Conservation (phyloP, 192 early-diverging fungal genomes). For the Linnemannia elongata region DNA sequence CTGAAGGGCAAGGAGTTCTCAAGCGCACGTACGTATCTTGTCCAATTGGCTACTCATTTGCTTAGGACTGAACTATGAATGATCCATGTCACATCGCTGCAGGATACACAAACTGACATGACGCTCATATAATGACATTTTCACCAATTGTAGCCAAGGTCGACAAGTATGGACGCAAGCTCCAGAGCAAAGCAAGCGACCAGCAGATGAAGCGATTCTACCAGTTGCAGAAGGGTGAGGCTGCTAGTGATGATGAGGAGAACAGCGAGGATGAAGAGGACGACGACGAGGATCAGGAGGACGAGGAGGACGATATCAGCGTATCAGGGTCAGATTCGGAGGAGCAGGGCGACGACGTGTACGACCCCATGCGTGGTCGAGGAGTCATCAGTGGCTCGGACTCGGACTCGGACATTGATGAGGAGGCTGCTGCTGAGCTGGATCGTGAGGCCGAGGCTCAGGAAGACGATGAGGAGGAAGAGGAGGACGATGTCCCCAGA, state of each 20-base stretch:
- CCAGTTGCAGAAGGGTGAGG: constrained; percentile 70
- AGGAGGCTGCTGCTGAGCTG: constrained; percentile 59
- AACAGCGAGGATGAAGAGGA: constrained; percentile 45
- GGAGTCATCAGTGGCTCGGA: constrained; percentile 76
- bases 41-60: constrained; percentile 4
- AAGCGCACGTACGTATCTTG: constrained; percentile 59
- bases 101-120: neutral
- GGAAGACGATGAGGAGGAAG: constrained; percentile 60
- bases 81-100: neutral
- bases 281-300: constrained; percentile 54
- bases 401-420: constrained; percentile 61
- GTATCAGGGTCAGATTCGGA: constrained; percentile 41
- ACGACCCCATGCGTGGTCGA: constrained; percentile 87
- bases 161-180: constrained; percentile 82
- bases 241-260: constrained; percentile 54
- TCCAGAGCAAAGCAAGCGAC: constrained; percentile 58
- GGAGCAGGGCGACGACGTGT: constrained; percentile 53
- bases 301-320: constrained; percentile 49
- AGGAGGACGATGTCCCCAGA: constrained; percentile 60
- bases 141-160: constrained; percentile 66
- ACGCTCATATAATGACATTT: neutral
- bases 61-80: neutral
- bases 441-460: constrained; percentile 56
- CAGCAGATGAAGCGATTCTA: constrained; percentile 83
- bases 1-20: constrained; percentile 76